Conservation (phyloP, 2,329 filamentous ascomycete species). For the Fusarium subtropicale region DNA sequence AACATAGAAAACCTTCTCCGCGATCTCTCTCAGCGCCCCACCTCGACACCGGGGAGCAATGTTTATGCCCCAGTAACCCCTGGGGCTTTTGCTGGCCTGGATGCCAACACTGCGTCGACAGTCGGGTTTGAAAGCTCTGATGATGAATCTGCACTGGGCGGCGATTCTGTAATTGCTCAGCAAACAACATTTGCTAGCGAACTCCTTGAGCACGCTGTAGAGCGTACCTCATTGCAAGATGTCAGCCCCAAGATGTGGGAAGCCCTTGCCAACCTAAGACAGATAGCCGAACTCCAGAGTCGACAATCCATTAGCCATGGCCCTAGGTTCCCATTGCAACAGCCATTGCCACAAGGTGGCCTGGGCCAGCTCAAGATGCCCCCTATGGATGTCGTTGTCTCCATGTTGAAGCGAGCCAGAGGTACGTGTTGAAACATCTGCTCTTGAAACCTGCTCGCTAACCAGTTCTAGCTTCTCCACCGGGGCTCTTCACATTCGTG, state of each 20-base stretch:
- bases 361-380: conserved; percentile 66
- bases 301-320: conserved; percentile 55
- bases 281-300: conserved; percentile 65
- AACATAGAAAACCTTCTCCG: conserved; percentile 60
- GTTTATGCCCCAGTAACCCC: conserved; percentile 41
- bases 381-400: conserved; percentile 62
- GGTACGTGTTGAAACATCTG: conserved; percentile 45
- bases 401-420: conserved; percentile 61
- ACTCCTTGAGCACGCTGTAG: conserved; percentile 65
- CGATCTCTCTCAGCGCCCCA: conserved; percentile 50
- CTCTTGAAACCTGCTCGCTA: conserved; percentile 9
- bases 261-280: conserved; percentile 63
- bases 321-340: conserved; percentile 60
- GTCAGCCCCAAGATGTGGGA: conserved; percentile 64
- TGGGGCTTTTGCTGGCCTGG: conserved; percentile 34
- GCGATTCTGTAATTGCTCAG: conserved; percentile 61
- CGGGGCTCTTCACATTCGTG: conserved; percentile 62
- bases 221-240: conserved; percentile 59
- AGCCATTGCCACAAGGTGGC: conserved; percentile 58
- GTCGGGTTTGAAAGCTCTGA: conserved; percentile 55
- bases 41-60: conserved; percentile 42
- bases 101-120: conserved; percentile 48
- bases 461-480: conserved; percentile 49
- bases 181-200: conserved; percentile 66
- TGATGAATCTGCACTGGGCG: conserved; percentile 58